These are phyloP conservation scores for Simplicillium aogashimaense DNA, from an alignment of 2,329 filamentous ascomycete species.

Conservation along the genomic window DNA sequence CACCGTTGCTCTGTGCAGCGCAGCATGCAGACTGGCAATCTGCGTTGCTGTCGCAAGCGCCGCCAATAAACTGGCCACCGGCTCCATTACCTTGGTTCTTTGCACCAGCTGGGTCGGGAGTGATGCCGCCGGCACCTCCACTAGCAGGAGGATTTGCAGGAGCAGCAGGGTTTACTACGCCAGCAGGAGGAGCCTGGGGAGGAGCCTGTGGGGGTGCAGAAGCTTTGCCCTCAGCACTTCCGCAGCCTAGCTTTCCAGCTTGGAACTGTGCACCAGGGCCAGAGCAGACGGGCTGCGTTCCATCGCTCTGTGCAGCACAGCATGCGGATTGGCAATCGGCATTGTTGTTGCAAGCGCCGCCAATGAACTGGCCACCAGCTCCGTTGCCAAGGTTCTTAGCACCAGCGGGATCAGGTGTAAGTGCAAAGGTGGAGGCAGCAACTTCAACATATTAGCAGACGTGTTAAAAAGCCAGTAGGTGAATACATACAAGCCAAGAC, in stretches of 20 bases:
- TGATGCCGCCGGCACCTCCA: slow-evolving; percentile 4
- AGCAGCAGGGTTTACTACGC: slow-evolving; percentile 4
- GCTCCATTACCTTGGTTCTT: slow-evolving; percentile 14
- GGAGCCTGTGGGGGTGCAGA: background rate
- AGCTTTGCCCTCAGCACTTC: slow-evolving; percentile 8
- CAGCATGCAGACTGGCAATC: slow-evolving; percentile 19
- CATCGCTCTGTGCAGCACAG: slow-evolving; percentile 15
- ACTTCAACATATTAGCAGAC: too few relatives aligned
- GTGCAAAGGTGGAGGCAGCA: background rate
- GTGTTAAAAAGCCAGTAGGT: background rate
- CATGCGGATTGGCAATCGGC: slow-evolving; percentile 16
- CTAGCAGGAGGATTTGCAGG: background rate
- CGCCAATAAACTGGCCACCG: slow-evolving; percentile 19
- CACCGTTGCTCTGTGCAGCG: slow-evolving; percentile 13
- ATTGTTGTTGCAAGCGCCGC: slow-evolving; percentile 16
- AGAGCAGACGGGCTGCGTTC: slow-evolving; percentile 16
- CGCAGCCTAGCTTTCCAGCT: slow-evolving; percentile 19
- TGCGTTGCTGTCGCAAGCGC: slow-evolving; percentile 15
- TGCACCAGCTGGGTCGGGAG: slow-evolving; percentile 14
- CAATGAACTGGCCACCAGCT: slow-evolving; percentile 17
- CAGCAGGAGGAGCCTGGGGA: background rate
- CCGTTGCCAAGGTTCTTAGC: slow-evolving; percentile 15
- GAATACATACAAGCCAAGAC: slow-evolving; percentile 15
- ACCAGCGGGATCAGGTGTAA: slow-evolving; percentile 13
- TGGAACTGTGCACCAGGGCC: slow-evolving; percentile 17